phyloP scores from a whole-genome alignment of 805 yeast genomes.

The Metschnikowia shivogae region DNA sequence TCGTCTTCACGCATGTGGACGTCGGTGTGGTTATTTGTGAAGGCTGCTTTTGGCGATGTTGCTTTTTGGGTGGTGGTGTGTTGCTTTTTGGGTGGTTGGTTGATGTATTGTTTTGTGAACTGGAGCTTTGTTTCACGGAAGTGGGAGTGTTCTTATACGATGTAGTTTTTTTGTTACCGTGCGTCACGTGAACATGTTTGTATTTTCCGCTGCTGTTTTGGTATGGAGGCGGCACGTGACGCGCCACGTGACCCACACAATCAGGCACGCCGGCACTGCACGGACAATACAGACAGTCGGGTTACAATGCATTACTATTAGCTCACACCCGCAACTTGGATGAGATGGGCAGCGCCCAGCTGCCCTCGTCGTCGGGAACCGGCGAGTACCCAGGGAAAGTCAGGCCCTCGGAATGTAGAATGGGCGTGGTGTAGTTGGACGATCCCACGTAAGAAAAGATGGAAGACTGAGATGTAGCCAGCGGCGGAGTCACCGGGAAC shows the following conservation, averaged over 20 bases:
- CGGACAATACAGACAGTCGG: too few species aligned
- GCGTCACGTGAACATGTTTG: slow-evolving; percentile 4
- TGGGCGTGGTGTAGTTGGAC: slow-evolving; percentile 18
- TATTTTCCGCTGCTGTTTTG: slow-evolving; percentile 2
- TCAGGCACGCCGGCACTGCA: too few species aligned
- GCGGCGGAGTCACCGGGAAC: slow-evolving; percentile 38
- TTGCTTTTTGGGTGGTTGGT: too few species aligned
- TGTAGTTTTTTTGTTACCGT: slow-evolving; percentile 4
- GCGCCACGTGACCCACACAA: too few species aligned
- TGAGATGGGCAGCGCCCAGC: slow-evolving; percentile 18
- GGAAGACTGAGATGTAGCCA: slow-evolving; percentile 39
- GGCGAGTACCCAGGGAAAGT: slow-evolving; percentile 15
- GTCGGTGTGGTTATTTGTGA: too few species aligned
- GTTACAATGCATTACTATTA: not conserved
- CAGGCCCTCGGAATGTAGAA: slow-evolving; percentile 9
- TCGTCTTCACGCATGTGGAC: slow-evolving; percentile 1
- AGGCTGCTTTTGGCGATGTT: too few species aligned
- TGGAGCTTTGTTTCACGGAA: not conserved
- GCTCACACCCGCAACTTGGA: slow-evolving; percentile 9
- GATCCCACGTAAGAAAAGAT: slow-evolving; percentile 26
- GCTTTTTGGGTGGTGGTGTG: too few species aligned
- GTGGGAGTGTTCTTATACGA: not conserved
- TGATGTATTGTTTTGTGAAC: too few species aligned
- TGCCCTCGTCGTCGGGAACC: slow-evolving; percentile 10
- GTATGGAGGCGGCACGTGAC: not conserved